Evolutionary conservation across 202 grass and related monocot genomes (phyloP), one percentile per base, ranked within the genome.

Genomic region (Saccharum hybrid): DNA sequence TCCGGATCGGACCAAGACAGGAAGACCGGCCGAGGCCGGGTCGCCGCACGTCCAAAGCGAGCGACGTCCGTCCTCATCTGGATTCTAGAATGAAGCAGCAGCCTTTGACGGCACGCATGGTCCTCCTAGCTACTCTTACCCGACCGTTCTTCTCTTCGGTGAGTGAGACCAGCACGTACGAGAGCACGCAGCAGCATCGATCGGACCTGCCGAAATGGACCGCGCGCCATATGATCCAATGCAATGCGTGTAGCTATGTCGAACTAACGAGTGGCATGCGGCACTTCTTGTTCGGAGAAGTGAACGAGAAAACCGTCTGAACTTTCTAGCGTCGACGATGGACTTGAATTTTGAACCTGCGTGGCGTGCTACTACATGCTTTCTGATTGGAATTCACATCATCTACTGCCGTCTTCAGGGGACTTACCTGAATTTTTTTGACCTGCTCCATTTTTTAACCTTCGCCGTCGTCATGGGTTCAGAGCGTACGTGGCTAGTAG

Each of bases 291-390:
- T 39, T 43, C 14, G 9, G 15, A 42, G 7, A 45, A 71, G 10
- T 40, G 18, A 57, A 57, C 19, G 19, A 57, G 52, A 57, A 30
- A 71, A 39, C 68, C 68, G 40, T 16, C 10, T 1, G 3, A 65
- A 31, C 12, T 46, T 65, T 65, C 61, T 36, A 18, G 18, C n/a
- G 73, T 26, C 3, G 23, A 77, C 65, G 52, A 49, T 5, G 40
- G 74, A 37, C 38, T 84, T 69, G 37, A 77, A 63, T n/a, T 49
- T 16, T 77, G 74, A 76, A 83, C 52, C 7, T 21, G 52, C 52
- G 7, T 57, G 52, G 52, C 51, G 51, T 56, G 49, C 49, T 54
- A 19, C 49, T 56, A 18, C 48, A 16, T 13, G 10, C 1, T 19
- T 19, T 52, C 49, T 0, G 49, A 0, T 19, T 7, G 16, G 49